Evolutionary conservation across 2,329 filamentous ascomycete species (phyloP), one percentile per base, ranked within the genome.

Genomic region (Calonectria fujianensis): DNA sequence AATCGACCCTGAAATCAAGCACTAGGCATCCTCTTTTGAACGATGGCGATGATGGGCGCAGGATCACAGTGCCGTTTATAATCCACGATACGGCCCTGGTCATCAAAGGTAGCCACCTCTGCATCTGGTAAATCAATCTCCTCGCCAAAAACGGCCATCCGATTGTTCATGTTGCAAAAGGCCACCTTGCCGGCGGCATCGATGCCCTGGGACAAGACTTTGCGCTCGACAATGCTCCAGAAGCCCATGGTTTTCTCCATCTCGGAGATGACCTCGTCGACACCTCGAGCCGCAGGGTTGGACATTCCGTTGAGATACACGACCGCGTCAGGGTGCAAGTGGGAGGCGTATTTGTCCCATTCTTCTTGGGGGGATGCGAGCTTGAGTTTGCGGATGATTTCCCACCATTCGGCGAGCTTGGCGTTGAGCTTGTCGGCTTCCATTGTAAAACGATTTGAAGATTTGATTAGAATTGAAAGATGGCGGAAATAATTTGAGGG

Each of bases 61-160:
- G 66, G 71, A 61, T 73, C 66, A 61, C 57, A 70, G 61, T 73
- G 70, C 37, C 70, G 37, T 39, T 64, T 73, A 11, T 73, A 48
- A 20, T 73, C 66, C n/a, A 73, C 11, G 32, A 73, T 59, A 16
- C 66, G 57, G 5, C 32, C 65, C 71, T 73, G 3, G 14, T 70
- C 50, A 27, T 73, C 66, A 66, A 73, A 73, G 13, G 29, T 54
- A 7, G 65, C 66, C 11, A 73, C 66, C n/a, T 65, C 59, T n/a
- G 51, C 50, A 39, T 70, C 71, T n/a, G 66, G 35, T 29, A 70
- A 73, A 11, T 73, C 71, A 27, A 73, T 39, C 31, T 70, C 71
- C 57, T 73, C 66, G 11, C 71, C 71, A 18, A 66, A n/a, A 51
- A 73, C 61, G 13, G 5, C 24, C 59, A 73, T 31, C 11, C 71